A percentile compares a stretch with the other conserved stretches of the same genome.
Evolutionary conservation across 2,329 filamentous ascomycete species (phyloP).

Genomic region (Leptographium flavum): DNA sequence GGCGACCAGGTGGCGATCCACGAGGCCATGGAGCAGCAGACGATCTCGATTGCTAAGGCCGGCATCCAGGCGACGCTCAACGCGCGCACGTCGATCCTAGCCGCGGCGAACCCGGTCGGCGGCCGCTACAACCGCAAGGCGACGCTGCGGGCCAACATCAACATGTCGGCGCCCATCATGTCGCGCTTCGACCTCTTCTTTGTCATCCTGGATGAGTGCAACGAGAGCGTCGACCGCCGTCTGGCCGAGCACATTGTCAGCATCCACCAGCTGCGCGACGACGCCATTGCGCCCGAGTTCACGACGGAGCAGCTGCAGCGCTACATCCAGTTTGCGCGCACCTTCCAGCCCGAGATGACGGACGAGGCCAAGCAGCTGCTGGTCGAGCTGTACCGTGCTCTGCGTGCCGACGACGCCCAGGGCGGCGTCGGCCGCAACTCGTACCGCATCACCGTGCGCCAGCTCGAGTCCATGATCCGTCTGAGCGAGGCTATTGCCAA

Average conservation of each 20-base stretch:
- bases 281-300: constrained; percentile 82
- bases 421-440: constrained; percentile 89
- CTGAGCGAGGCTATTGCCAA: constrained; percentile 96
- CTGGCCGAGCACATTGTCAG: constrained; percentile 89
- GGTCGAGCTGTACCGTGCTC: constrained; percentile 89
- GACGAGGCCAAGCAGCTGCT: constrained; percentile 73
- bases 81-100: constrained; percentile 85
- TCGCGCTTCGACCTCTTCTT: constrained; percentile 98
- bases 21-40: constrained; percentile 99
- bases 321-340: constrained; percentile 91
- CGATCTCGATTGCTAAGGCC: constrained; percentile 95
- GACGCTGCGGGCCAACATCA: constrained; percentile 86
- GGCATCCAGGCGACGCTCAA: constrained; percentile 97
- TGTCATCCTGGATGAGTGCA: constrained; percentile 91
- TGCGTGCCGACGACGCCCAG: constrained; percentile 83
- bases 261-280: constrained; percentile 85
- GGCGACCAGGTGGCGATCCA: constrained; percentile 95
- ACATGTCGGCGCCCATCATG: constrained; percentile 99
- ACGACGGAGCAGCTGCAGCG: constrained; percentile 92
- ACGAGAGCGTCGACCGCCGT: constrained; percentile 79
- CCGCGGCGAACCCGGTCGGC: constrained; percentile 88
- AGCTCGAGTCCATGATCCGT: constrained; percentile 91
- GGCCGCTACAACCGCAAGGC: constrained; percentile 96
- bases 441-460: constrained; percentile 93
- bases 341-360: constrained; percentile 86